These are phyloP conservation scores for Saccharomycopsis fibuligera DNA, from an alignment of 805 yeast species.

Conservation along the genomic window DNA sequence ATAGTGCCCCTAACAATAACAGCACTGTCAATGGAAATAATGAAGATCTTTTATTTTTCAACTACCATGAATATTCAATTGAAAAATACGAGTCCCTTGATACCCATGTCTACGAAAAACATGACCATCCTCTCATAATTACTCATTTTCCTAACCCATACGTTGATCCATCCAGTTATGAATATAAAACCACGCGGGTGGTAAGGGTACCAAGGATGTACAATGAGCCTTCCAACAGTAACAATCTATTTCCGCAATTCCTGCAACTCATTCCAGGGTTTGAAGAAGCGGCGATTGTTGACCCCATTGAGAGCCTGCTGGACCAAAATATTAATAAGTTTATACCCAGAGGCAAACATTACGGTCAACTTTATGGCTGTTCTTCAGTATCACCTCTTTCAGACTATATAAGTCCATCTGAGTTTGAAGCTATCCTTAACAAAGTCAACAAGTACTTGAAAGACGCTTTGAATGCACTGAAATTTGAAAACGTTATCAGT, in stretches of 20 bases:
- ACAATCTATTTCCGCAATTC: constrained; percentile 45
- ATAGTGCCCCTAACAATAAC: neutral
- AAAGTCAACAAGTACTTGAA: constrained; percentile 38
- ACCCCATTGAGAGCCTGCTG: constrained; percentile 16
- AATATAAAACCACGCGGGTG: constrained; percentile 41
- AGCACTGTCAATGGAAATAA: too few species aligned
- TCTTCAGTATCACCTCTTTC: constrained; percentile 49
- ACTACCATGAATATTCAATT: constrained; percentile 57
- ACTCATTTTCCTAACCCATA: constrained; percentile 66
- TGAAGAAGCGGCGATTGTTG: constrained; percentile 55
- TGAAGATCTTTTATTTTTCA: constrained; percentile 41
- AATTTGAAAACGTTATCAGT: constrained; percentile 36
- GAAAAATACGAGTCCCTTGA: constrained; percentile 26
- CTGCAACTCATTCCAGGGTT: constrained; percentile 49
- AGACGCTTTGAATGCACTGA: constrained; percentile 35
- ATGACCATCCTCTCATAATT: constrained; percentile 36
- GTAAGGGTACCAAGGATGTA: constrained; percentile 57
- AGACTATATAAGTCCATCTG: constrained; percentile 30
- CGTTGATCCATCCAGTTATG: constrained; percentile 28
- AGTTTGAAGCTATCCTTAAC: constrained; percentile 37
- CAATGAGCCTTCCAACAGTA: constrained; percentile 20
- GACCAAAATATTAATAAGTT: constrained; percentile 24
- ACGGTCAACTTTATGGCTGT: constrained; percentile 43
- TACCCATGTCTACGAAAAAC: neutral
- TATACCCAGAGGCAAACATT: constrained; percentile 33